A percentile compares a stretch with the other conserved stretches of the same genome.
phyloP scores from a whole-genome alignment of 78 protist species.

The slime mould (Dictyostelium discoideum) region DNA sequence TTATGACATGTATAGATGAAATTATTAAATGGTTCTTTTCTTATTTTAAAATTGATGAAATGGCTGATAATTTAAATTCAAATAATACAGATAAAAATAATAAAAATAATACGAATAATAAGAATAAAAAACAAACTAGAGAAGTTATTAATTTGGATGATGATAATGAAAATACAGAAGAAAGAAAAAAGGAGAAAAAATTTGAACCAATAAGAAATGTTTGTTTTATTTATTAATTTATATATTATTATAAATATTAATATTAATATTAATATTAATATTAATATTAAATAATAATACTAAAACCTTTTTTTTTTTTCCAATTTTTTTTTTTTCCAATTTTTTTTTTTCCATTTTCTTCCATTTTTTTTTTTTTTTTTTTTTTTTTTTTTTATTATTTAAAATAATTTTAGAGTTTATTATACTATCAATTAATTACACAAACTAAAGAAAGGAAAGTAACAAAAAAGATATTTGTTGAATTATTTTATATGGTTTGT shows the following conservation, averaged over 20 bases:
- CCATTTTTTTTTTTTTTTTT: neutral
- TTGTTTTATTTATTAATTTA: neutral
- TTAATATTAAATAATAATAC: neutral
- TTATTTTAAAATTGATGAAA: neutral
- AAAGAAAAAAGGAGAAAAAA: neutral
- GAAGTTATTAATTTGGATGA: neutral
- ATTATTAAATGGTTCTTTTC: neutral
- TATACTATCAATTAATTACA: neutral
- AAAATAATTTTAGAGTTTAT: neutral
- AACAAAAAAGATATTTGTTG: neutral
- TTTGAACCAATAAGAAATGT: neutral
- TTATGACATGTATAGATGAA: neutral
- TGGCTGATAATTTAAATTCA: neutral
- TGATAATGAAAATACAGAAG: neutral
- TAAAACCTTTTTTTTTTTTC: neutral
- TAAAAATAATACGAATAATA: slow-evolving; percentile 2
- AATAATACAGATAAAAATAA: slow-evolving; percentile 2
- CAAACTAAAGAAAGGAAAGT: slow-evolving; percentile 1
- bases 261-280: too few species aligned
- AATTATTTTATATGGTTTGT: slow-evolving; percentile 55
- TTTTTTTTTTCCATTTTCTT: neutral
- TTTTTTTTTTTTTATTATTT: neutral
- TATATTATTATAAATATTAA: too few species aligned
- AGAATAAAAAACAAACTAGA: neutral
- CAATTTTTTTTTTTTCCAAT: neutral